phyloP scores from a whole-genome alignment of 306 rosid genomes.

The Gleditsia sinensis region DNA sequence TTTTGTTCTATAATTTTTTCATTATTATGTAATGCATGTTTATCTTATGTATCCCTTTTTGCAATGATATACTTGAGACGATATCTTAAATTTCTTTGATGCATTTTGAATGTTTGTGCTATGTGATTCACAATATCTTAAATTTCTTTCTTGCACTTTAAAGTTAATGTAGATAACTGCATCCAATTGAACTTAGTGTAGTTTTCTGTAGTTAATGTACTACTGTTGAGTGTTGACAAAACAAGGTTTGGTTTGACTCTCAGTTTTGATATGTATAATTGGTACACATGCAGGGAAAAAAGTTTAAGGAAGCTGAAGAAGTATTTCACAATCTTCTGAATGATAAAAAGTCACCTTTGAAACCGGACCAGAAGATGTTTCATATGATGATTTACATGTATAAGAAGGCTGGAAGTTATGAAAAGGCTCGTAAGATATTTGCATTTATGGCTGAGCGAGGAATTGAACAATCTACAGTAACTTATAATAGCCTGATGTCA shows the following conservation, averaged over 20 bases:
- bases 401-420: slow-evolving; percentile 86
- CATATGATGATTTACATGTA: slow-evolving; percentile 95
- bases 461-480: slow-evolving; percentile 71
- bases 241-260: slow-evolving; percentile 17
- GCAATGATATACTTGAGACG: no score
- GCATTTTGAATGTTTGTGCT: not conserved
- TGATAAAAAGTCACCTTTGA: slow-evolving; percentile 65
- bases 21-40: no score
- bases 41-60: no score
- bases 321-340: slow-evolving; percentile 66
- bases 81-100: no score
- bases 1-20: no score
- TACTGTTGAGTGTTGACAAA: not conserved
- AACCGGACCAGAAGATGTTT: slow-evolving; percentile 92
- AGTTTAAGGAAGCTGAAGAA: slow-evolving; percentile 88
- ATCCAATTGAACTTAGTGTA: not conserved
- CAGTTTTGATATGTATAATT: slow-evolving; percentile 33
- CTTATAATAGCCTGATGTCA: slow-evolving; percentile 94
- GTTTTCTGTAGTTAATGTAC: slow-evolving; percentile 15
- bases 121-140: not conserved
- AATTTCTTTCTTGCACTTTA: not conserved
- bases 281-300: slow-evolving; percentile 61
- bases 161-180: slow-evolving; percentile 12
- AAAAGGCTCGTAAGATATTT: slow-evolving; percentile 82
- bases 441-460: slow-evolving; percentile 78